These are phyloP conservation scores for Yamadazyma mexicana DNA, from an alignment of 1,139 yeast genomes.

Conservation along the genomic window DNA sequence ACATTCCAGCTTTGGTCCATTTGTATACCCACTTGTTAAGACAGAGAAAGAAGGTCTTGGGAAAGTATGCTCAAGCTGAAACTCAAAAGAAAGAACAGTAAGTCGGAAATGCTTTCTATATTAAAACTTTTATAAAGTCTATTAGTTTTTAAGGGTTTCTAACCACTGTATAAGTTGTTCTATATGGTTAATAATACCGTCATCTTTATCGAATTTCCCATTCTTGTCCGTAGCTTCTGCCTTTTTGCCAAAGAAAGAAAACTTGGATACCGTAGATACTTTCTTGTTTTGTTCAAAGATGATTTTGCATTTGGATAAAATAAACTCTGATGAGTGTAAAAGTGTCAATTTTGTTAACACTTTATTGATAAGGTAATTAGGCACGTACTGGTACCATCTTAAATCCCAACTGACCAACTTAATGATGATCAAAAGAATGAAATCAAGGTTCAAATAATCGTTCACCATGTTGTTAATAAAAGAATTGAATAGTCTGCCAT, in stretches of 20 bases:
- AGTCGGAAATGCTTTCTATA: not conserved
- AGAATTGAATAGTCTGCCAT: slow-evolving; percentile 20
- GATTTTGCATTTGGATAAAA: slow-evolving; percentile 32
- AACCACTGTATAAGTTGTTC: slow-evolving; percentile 33
- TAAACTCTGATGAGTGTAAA: slow-evolving; percentile 32
- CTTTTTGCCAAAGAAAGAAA: slow-evolving; percentile 14
- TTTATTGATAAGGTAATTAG: slow-evolving; percentile 30
- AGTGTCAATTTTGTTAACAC: slow-evolving; percentile 30
- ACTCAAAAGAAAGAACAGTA: slow-evolving; percentile 9
- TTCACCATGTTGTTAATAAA: slow-evolving; percentile 21
- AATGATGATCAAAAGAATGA: slow-evolving; percentile 33
- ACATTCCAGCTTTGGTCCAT: slow-evolving; percentile 84
- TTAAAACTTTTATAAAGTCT: not conserved
- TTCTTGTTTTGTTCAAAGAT: slow-evolving; percentile 36
- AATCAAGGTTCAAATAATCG: slow-evolving; percentile 36
- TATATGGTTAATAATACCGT: slow-evolving; percentile 37
- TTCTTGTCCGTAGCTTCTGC: slow-evolving; percentile 15
- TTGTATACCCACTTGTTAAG: slow-evolving; percentile 85
- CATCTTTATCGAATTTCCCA: slow-evolving; percentile 30
- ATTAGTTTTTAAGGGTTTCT: slow-evolving; percentile 16
- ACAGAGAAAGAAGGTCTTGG: slow-evolving; percentile 75
- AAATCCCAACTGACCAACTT: slow-evolving; percentile 40
- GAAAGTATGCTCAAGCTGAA: slow-evolving; percentile 25
- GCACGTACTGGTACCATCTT: slow-evolving; percentile 44
- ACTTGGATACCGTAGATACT: slow-evolving; percentile 9